Conservation (phyloP, 2,329 filamentous ascomycete species). For the Sporothrix euskadiensis region DNA sequence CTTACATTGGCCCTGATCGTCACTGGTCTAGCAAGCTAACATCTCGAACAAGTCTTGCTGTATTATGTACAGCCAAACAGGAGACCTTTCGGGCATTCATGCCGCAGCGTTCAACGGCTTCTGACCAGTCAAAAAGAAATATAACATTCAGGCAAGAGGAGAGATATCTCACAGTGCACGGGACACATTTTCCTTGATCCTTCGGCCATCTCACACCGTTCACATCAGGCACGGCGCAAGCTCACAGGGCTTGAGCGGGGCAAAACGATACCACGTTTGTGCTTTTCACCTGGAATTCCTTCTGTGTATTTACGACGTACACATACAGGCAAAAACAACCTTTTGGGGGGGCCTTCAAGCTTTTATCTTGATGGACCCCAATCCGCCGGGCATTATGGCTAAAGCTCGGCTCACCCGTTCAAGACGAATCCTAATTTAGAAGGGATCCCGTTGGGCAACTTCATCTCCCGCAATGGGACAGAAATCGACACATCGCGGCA, state of each 20-base stretch:
- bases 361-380: not conserved
- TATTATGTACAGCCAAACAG: not conserved
- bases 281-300: not conserved
- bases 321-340: not conserved
- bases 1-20: not conserved
- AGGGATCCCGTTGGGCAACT: not conserved
- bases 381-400: not conserved
- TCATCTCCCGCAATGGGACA: not conserved
- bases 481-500: constrained; percentile 16
- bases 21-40: not conserved
- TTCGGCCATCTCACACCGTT: not conserved
- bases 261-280: not conserved
- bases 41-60: not conserved
- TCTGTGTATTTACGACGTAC: no score
- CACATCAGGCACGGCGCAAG: not conserved
- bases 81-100: not conserved
- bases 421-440: not conserved
- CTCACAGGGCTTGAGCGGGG: not conserved
- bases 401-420: not conserved
- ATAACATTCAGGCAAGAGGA: not conserved
- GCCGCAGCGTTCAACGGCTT: not conserved
- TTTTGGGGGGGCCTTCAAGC: not conserved
- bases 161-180: not conserved
- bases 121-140: not conserved
- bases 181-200: not conserved